Evolutionary conservation across 352 stramenopile species (phyloP).

Genomic region (Pseudoperonospora humuli): DNA sequence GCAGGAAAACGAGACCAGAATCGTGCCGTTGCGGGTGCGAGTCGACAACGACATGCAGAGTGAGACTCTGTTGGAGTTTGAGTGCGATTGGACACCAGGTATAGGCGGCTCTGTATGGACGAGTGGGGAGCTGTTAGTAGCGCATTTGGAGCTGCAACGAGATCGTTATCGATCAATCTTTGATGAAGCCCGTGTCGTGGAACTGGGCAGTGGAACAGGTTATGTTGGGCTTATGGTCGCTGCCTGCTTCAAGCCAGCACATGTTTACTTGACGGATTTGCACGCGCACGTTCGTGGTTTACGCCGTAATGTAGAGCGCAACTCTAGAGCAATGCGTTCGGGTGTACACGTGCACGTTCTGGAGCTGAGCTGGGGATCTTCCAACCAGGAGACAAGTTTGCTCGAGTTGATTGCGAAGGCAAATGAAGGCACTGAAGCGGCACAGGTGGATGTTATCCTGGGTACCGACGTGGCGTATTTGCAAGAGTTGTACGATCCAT

Average conservation of each 20-base stretch:
- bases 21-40: conserved; percentile 42
- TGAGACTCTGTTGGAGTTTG: conserved; percentile 39
- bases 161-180: conserved; percentile 43
- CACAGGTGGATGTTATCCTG: conserved; percentile 60
- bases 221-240: conserved; percentile 64
- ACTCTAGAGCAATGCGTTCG: conserved; percentile 18
- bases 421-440: conserved; percentile 2
- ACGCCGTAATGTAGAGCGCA: conserved; percentile 50
- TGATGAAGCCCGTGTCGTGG: conserved; percentile 50
- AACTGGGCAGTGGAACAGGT: conserved; percentile 73
- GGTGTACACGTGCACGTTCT: conserved; percentile 40
- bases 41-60: conserved; percentile 25
- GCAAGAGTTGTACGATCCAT: conserved; percentile 61
- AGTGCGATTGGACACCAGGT: conserved; percentile 73
- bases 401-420: conserved; percentile 25
- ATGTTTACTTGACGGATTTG: conserved; percentile 68
- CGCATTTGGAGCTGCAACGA: conserved; percentile 49
- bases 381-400: conserved; percentile 36
- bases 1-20: conserved; percentile 11
- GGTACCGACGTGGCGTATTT: conserved; percentile 79
- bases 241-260: conserved; percentile 44
- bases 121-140: conserved; percentile 62
- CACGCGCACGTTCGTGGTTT: conserved; percentile 46
- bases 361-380: conserved; percentile 53
- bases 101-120: conserved; percentile 83